Base-by-base conservation (phyloP, 164 flowering plant species). In the Chimonanthus salicifolius region DNA sequence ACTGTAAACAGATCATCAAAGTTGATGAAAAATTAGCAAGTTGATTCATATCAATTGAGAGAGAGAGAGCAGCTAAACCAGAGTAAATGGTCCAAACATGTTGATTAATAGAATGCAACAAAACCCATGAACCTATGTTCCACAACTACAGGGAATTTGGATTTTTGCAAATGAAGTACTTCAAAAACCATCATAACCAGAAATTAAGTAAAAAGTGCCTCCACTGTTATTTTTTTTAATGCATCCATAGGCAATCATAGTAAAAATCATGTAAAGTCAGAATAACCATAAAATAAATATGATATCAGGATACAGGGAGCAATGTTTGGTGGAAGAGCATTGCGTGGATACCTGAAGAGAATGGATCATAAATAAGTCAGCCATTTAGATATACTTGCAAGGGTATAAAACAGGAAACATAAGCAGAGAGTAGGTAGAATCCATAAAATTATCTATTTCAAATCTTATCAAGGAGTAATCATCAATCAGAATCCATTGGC, bases 251-350 rank as follows among this genome's bases (percentile, higher is more conserved):
- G 66, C 9, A 63, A 21, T 63, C 6, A 63, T 20, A 63, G 66
- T 63, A 44, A 63, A 20, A 63, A 3, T 20, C 21, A 63, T 8
- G 33, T 7, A 63, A 21, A 21, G 33, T 21, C 44, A 33, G 10
- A 63, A 44, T 7, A n/a, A 21, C 11, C 13, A 45, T 15, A 6
- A 66, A 43, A 47, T 66, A 54, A 68, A 70, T 18, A 43, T 7
- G 11, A 58, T 16, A 65, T 64, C 44, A 75, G 78, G 78, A 75
- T 75, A 75, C 78, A 71, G 16, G 74, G 74, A 70, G 74, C 78
- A 11, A 75, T 47, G 45, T 70, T 75, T 54, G 78, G 78, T 16
- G 78, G 78, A 54, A 75, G 51, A 63, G 78, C 78, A 47, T 75
- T 71, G 48, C 64, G 65, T 20, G 78, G 73, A 50, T 75, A 75